Evolutionary conservation across 768 basidiomycete species (phyloP), one percentile per base, ranked within the genome.

Genomic region (Erythrobasidium yunnanense): DNA sequence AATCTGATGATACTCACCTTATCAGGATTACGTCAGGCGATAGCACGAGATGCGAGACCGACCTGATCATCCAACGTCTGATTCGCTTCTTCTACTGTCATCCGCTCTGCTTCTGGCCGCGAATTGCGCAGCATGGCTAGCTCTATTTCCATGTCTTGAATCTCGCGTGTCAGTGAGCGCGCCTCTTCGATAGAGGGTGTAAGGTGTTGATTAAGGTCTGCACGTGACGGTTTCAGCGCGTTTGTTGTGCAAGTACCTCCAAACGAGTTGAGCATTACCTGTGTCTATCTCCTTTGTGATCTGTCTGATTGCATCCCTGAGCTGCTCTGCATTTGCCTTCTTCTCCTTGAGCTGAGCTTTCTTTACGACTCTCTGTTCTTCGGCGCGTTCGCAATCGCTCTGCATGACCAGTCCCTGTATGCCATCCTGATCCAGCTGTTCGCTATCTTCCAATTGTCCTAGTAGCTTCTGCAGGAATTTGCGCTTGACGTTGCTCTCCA

Each of bases 141-240:
- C 33, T 66, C 65, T 5, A 66, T 22, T 25, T 66, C 65, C 65
- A 66, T 55, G 54, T 54, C 65, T n/a, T 54, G 65, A 22, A 66
- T 55, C 30, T 25, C 22, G 23, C 65, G 53, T 6, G 65, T 55
- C 20, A 66, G 42, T 23, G 53, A 17, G 30, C 52, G 53, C 2
- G 65, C 65, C 52, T 55, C 53, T 2, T 66, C 65, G 5, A 66
- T 55, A 4, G 34, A 23, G 13, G 65, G 65, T 13, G 32, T 23
- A 23, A 66, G 32, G n/a, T 56, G 60, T 32, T 63, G 60, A 22
- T 63, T 63, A n/a, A 63, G 60, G 13, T 29, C 60, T 63, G 47
- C 11, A 60, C n/a, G n/a, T n/a, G n/a, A n/a, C n/a, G 20, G 55
- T 13, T 6, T 15, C 34, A 29, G 53, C 23, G 7, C 32, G 55